Percentiles rank a stretch among this genome's conserved stretches.
phyloP scores from a whole-genome alignment of 176 grass and related monocot species.

The Ensete ventricosum region DNA sequence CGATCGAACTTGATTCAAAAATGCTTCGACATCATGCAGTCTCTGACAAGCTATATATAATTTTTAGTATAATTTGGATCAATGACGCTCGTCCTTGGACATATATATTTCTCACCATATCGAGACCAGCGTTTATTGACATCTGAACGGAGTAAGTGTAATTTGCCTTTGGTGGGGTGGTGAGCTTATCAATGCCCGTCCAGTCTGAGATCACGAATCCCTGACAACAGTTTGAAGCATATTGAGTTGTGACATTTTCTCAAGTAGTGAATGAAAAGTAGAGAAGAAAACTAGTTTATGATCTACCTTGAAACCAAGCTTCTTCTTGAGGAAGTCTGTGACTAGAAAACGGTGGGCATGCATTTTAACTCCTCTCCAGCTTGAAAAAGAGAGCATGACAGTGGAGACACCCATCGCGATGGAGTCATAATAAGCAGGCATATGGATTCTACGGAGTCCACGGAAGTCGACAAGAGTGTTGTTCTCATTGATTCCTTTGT shows the following conservation, averaged over 20 bases:
- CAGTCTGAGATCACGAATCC: constrained; percentile 16
- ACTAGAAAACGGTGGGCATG: background rate
- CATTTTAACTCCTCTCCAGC: constrained; percentile 2
- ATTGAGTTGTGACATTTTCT: too few species aligned
- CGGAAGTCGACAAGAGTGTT: background rate
- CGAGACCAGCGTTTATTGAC: constrained; percentile 3
- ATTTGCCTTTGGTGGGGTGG: background rate
- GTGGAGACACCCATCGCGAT: constrained; percentile 4
- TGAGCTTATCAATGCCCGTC: background rate
- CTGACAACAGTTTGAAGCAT: background rate
- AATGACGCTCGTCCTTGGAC: background rate
- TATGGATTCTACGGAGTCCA: constrained; percentile 5
- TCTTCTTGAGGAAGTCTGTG: constrained; percentile 2
- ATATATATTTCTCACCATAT: constrained; percentile 1
- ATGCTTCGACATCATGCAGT: too few species aligned
- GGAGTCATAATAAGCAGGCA: constrained; percentile 6
- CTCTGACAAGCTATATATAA: too few species aligned
- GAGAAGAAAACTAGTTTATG: too few species aligned
- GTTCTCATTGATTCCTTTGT: constrained; percentile 2
- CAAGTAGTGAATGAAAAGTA: too few species aligned
- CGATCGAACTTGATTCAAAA: too few species aligned
- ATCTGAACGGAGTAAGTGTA: background rate
- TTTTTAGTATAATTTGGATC: too few species aligned
- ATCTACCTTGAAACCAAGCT: background rate
- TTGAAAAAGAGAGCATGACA: background rate